phyloP scores from a whole-genome alignment of 345 rosid species.

The Camelina neglecta region DNA sequence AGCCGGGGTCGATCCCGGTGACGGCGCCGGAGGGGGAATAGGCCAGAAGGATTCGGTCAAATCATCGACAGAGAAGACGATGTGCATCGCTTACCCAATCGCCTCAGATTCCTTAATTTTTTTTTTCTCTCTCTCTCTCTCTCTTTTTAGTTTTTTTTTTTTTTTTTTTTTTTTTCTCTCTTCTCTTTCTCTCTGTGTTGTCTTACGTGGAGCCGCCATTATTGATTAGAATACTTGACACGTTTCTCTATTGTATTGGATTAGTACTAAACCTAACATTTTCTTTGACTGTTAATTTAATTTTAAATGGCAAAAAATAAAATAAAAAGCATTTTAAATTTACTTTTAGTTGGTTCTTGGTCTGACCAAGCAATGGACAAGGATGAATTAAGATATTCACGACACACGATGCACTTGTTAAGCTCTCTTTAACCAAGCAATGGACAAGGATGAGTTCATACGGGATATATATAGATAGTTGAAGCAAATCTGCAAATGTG shows the following conservation, averaged over 20 bases:
- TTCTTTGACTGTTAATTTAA: not conserved
- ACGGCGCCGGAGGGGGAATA: conserved; percentile 40
- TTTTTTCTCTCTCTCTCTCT: not conserved
- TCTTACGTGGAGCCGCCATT: conserved; percentile 42
- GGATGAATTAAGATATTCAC: too few species aligned
- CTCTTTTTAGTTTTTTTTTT: not conserved
- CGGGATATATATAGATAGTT: too few species aligned
- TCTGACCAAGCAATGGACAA: too few species aligned
- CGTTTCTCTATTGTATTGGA: conserved; percentile 33
- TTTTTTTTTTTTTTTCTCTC: not conserved
- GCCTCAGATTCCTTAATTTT: conserved; percentile 31
- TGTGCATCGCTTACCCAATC: conserved; percentile 53
- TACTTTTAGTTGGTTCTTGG: not conserved
- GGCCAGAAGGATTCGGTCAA: conserved; percentile 69
- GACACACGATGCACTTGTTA: too few species aligned
- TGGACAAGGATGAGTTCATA: too few species aligned
- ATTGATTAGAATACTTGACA: conserved; percentile 13
- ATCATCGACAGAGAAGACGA: conserved; percentile 70
- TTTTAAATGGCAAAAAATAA: not conserved
- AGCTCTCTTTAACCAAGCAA: too few species aligned
- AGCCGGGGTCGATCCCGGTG: conserved; percentile 20
- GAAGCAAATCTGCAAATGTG: too few species aligned
- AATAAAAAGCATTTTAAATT: not conserved
- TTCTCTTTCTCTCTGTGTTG: conserved; percentile 11
- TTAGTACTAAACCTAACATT: not conserved